Evolutionary conservation across 768 basidiomycete species (phyloP).

Genomic region (Mrakia hoshinonis): DNA sequence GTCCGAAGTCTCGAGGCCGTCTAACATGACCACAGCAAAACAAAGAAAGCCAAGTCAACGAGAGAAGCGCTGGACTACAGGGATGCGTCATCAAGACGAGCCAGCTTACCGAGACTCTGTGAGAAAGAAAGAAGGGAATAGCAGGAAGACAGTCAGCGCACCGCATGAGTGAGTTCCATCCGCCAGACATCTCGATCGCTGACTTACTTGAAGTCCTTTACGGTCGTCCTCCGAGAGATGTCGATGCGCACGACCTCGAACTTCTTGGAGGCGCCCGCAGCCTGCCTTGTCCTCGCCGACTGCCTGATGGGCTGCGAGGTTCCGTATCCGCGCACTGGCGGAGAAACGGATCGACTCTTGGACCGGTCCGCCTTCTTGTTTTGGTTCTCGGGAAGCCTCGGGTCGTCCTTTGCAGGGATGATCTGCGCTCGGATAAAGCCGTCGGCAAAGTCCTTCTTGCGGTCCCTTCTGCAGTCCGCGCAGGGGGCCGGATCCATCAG

Average conservation of each 20-base stretch:
- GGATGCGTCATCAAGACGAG: too few relatives aligned
- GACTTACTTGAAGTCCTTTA: conserved; percentile 12
- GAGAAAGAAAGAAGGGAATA: neutral
- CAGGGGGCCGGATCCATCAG: neutral
- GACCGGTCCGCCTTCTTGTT: neutral
- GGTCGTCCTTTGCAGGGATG: neutral
- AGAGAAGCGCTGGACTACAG: too few relatives aligned
- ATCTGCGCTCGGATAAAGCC: conserved; percentile 1
- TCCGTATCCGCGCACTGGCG: neutral
- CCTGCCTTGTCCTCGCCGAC: neutral
- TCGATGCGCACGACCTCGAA: neutral
- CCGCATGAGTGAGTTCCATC: too few relatives aligned
- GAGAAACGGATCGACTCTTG: neutral
- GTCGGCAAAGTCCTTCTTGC: neutral
- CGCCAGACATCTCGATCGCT: too few relatives aligned
- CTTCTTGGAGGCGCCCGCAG: neutral
- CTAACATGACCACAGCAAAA: neutral
- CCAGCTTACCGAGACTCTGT: neutral
- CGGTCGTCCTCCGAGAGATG: neutral
- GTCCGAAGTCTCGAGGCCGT: neutral
- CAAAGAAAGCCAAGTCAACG: neutral
- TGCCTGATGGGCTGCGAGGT: neutral
- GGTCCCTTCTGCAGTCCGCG: neutral
- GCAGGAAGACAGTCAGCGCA: too few relatives aligned
- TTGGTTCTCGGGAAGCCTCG: neutral